Evolutionary conservation across 2,329 filamentous ascomycete species (phyloP).

Genomic region (Colletotrichum paranaense): DNA sequence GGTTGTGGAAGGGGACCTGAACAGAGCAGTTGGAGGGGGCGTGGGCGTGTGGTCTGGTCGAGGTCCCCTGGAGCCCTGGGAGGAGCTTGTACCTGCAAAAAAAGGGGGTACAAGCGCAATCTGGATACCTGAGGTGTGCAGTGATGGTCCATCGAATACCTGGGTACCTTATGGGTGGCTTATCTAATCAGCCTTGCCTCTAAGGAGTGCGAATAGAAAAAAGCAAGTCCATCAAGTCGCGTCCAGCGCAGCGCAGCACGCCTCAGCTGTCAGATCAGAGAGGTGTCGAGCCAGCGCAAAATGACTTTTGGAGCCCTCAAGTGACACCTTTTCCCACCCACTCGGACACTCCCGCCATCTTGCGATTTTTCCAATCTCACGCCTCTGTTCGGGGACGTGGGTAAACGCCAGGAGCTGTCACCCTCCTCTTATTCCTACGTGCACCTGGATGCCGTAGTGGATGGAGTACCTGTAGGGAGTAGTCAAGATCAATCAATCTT

Average conservation of each 20-base stretch:
- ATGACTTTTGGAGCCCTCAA: neutral
- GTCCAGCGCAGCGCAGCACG: neutral
- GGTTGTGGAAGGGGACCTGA: conserved; percentile 6
- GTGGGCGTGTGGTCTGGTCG: neutral
- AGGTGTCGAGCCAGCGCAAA: neutral
- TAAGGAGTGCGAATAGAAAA: conserved; percentile 28
- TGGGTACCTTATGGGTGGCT: neutral
- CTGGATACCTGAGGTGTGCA: neutral
- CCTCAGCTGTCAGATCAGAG: neutral
- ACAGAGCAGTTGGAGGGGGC: conserved; percentile 21
- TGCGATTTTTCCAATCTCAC: neutral
- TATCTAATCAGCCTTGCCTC: neutral
- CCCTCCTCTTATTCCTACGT: neutral
- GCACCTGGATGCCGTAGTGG: neutral
- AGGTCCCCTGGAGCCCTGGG: neutral
- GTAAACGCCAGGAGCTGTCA: neutral
- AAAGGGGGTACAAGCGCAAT: conserved; percentile 30
- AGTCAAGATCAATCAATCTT: neutral
- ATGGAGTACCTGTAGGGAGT: neutral
- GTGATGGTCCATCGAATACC: neutral
- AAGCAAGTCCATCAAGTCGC: neutral
- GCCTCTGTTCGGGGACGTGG: neutral
- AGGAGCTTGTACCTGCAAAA: conserved; percentile 8
- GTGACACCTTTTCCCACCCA: neutral
- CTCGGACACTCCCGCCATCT: neutral